These are phyloP conservation scores for Blastobotrys robertii DNA, from an alignment of 805 yeast species.

Conservation along the genomic window DNA sequence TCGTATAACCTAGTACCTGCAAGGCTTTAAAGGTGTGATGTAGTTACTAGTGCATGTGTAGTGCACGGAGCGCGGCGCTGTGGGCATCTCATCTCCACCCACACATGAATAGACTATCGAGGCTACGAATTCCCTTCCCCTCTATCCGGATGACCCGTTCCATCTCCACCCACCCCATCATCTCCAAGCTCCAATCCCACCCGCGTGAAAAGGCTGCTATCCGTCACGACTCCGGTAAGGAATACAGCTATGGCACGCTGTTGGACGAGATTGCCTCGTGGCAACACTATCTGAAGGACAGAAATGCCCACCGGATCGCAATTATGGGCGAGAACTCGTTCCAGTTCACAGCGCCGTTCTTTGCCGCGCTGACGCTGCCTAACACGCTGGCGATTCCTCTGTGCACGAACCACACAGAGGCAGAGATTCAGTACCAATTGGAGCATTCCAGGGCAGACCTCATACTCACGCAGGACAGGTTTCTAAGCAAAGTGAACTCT, in stretches of 20 bases:
- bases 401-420: slow-evolving; percentile 26
- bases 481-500: slow-evolving; percentile 17
- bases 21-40: too few relatives aligned
- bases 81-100: too few relatives aligned
- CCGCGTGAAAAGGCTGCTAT: slow-evolving; percentile 22
- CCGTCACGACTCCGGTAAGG: slow-evolving; percentile 24
- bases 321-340: slow-evolving; percentile 28
- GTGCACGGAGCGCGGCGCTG: too few relatives aligned
- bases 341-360: slow-evolving; percentile 22
- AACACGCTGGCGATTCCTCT: slow-evolving; percentile 25
- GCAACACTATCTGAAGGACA: slow-evolving; percentile 14
- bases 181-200: slow-evolving; percentile 15
- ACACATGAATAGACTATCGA: background rate
- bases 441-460: slow-evolving; percentile 21
- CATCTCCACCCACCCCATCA: slow-evolving; percentile 17
- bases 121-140: background rate
- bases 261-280: slow-evolving; percentile 20
- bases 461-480: slow-evolving; percentile 22
- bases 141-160: background rate
- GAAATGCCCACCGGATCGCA: slow-evolving; percentile 20
- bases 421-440: slow-evolving; percentile 25
- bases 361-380: slow-evolving; percentile 23
- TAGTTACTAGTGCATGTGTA: too few relatives aligned
- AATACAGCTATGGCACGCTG: slow-evolving; percentile 23
- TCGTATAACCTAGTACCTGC: too few relatives aligned